phyloP scores from a whole-genome alignment of 179 eudicot species.

The Kewa caespitosa region DNA sequence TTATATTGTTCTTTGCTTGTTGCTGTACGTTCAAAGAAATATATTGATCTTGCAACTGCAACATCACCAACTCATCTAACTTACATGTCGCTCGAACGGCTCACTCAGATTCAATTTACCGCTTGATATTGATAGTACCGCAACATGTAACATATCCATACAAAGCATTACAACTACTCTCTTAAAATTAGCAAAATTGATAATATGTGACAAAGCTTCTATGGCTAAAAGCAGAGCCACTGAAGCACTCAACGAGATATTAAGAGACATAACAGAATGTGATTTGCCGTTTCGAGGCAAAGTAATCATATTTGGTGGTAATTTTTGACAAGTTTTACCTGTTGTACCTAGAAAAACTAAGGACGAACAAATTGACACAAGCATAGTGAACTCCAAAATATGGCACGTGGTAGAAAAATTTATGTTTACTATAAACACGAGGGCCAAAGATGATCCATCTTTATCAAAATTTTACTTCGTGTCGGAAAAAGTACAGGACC shows the following conservation, averaged over 20 bases:
- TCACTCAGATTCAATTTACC: background rate
- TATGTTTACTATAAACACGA: background rate
- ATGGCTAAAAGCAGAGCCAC: background rate
- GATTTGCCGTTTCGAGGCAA: background rate
- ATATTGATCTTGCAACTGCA: slow-evolving; percentile 7
- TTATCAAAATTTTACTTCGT: background rate
- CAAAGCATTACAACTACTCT: background rate
- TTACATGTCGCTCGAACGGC: background rate
- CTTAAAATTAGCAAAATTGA: too few relatives aligned
- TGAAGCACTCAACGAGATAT: background rate
- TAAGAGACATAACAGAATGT: background rate
- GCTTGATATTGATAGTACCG: background rate
- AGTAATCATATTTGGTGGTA: background rate
- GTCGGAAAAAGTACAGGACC: background rate
- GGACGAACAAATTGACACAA: slow-evolving; percentile 2
- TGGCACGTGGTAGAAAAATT: background rate
- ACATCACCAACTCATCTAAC: slow-evolving; percentile 1
- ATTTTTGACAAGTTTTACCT: background rate
- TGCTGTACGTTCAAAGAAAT: background rate
- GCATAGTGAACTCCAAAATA: background rate
- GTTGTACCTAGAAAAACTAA: background rate
- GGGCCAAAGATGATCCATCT: background rate
- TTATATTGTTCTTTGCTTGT: background rate
- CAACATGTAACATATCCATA: background rate
- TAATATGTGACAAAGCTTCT: background rate